Conservation (phyloP, 1,284 basidiomycete species). For the Malassezia yamatoensis region DNA sequence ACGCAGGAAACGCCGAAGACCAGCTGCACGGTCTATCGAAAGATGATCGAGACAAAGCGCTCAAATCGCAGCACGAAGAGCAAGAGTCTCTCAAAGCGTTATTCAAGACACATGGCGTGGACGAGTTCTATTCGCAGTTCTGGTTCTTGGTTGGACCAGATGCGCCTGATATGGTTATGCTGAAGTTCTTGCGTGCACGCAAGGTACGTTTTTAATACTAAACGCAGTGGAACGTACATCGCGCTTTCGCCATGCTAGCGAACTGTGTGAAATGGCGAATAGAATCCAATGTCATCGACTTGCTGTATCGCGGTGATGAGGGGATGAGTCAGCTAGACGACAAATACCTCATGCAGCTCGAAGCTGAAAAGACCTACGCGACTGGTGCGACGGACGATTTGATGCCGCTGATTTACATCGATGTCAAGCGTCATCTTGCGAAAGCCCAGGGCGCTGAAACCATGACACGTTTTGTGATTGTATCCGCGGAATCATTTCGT, state of each 20-base stretch:
- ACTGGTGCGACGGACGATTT: slow-evolving; percentile 45
- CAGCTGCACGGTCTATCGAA: slow-evolving; percentile 32
- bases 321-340: slow-evolving; percentile 32
- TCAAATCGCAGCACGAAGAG: slow-evolving; percentile 43
- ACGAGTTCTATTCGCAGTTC: slow-evolving; percentile 42
- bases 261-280: slow-evolving; percentile 43
- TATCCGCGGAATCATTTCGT: slow-evolving; percentile 47
- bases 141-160: slow-evolving; percentile 48
- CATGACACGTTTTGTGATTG: slow-evolving; percentile 48
- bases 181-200: slow-evolving; percentile 49
- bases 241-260: slow-evolving; percentile 49
- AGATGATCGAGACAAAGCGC: slow-evolving; percentile 44
- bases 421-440: slow-evolving; percentile 38
- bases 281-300: slow-evolving; percentile 44
- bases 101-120: slow-evolving; percentile 46
- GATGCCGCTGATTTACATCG: slow-evolving; percentile 45
- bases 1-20: slow-evolving; percentile 16
- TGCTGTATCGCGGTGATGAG: slow-evolving; percentile 47
- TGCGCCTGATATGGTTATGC: slow-evolving; percentile 39
- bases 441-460: slow-evolving; percentile 43
- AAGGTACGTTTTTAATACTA: slow-evolving; percentile 16
- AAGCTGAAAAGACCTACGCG: slow-evolving; percentile 45
- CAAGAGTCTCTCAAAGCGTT: slow-evolving; percentile 43
- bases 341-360: slow-evolving; percentile 48
- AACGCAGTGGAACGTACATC: slow-evolving; percentile 45